Percentiles rank a stretch among this genome's conserved stretches.
Evolutionary conservation across 2,329 filamentous ascomycete genomes (phyloP).

Genomic region (Botrytis fabae): DNA sequence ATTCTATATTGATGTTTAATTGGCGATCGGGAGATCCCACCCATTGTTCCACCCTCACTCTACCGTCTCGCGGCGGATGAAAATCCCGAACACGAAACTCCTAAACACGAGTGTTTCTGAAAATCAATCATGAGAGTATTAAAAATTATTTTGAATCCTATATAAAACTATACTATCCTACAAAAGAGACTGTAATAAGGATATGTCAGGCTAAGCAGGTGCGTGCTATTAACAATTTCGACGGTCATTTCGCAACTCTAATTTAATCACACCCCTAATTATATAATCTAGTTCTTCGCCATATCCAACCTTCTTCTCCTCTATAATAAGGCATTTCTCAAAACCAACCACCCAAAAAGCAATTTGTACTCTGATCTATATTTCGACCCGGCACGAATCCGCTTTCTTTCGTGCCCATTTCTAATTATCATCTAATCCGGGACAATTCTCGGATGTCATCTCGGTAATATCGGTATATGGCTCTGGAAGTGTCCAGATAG

Average conservation of each 20-base stretch:
- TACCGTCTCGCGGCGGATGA: background rate
- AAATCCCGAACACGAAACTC: background rate
- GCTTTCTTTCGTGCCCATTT: background rate
- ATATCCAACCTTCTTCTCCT: background rate
- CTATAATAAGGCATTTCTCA: background rate
- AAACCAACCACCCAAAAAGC: background rate
- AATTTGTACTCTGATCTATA: background rate
- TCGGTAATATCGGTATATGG: constrained; percentile 49
- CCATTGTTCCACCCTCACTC: background rate
- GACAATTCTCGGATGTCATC: constrained; percentile 53
- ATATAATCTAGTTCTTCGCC: background rate
- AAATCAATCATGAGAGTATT: background rate
- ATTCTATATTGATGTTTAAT: background rate
- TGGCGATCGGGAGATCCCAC: background rate
- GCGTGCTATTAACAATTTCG: background rate
- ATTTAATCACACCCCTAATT: background rate
- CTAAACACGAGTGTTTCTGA: background rate
- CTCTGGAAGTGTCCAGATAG: constrained; percentile 58
- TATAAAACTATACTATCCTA: background rate
- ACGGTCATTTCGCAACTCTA: background rate
- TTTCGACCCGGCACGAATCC: background rate
- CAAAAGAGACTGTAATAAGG: background rate
- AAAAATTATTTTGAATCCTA: background rate
- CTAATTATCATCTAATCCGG: constrained; percentile 50
- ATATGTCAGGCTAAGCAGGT: background rate